phyloP scores from a whole-genome alignment of 1,284 basidiomycete species.

The Psilocybe mexicana region DNA sequence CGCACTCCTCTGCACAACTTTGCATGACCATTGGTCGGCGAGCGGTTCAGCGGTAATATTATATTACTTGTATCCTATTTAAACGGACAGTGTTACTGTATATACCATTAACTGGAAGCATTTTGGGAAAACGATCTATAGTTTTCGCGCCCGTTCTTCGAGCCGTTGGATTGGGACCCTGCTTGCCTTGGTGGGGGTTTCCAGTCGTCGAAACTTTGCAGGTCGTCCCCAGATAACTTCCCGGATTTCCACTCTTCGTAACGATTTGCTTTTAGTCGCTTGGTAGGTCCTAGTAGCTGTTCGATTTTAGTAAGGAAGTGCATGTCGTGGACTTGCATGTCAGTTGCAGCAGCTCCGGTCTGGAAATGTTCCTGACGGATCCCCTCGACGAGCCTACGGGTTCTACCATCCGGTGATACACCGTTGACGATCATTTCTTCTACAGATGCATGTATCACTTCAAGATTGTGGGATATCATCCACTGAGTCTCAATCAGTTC shows the following conservation, averaged over 20 bases:
- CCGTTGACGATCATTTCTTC: constrained; percentile 84
- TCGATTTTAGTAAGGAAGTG: constrained; percentile 42
- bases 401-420: constrained; percentile 62
- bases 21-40: no score
- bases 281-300: constrained; percentile 26
- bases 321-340: constrained; percentile 43
- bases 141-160: no score
- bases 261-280: constrained; percentile 16
- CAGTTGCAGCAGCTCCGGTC: constrained; percentile 47
- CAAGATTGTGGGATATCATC: constrained; percentile 78
- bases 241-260: constrained; percentile 41
- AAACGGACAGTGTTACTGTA: no score
- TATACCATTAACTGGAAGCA: no score
- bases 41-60: no score
- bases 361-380: constrained; percentile 61
- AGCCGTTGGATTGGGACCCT: constrained; percentile 11
- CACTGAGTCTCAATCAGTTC: constrained; percentile 81
- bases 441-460: constrained; percentile 68
- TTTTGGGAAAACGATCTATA: no score
- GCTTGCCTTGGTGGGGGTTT: constrained; percentile 3
- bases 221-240: constrained; percentile 4
- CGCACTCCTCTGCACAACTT: no score
- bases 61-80: no score
- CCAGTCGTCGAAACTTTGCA: constrained; percentile 11
- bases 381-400: constrained; percentile 60